Evolutionary conservation across 2,329 filamentous ascomycete species (phyloP), one percentile per base, ranked within the genome.

Genomic region (Ophiocordyceps camponoti-rufipedis): DNA sequence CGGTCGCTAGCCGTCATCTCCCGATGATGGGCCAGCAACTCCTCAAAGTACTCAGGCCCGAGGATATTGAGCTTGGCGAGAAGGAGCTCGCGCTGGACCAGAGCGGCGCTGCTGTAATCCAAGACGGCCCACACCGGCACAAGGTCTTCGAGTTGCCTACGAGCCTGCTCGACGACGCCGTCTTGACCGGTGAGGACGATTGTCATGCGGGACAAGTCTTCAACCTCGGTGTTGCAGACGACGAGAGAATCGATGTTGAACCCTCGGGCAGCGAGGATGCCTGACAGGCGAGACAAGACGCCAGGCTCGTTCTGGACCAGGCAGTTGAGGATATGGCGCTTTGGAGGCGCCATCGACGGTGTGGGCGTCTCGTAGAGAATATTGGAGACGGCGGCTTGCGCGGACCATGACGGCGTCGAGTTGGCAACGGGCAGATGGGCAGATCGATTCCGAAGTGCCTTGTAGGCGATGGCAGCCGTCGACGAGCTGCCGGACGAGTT

Each of bases 241-340:
- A 98, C 91, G 51, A 98, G 72, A 46, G 85, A 94, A 73, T 98
- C 91, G 58, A 98, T 98, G 71, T 98, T 98, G 78, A 98, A 98
- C 52, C 91, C 91, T 48, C 91, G 79, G 41, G 91, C 91, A 12
- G 91, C 91, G 32, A 98, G 72, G 59, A 98, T 96, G 46, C 91
- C 91, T 1, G 91, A 96, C 10, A 98, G 85, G 49, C 91, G 87
- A 45, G 89, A 96, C 48, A 98, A 72, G 47, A 98, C 91, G 68
- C 91, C 91, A 12, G 91, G 91, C 70, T 98, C 91, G 68, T 98
- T 98, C 67, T 98, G 91, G 49, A 98, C 91, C 50, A 98, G 76
- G 63, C 91, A 98, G 69, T 98, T 98, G 65, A 98, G 80, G 59
- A 98, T 78, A 66, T 98, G 91, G 46, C 88, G 82, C 70, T 94